phyloP scores from a whole-genome alignment of 495 filamentous ascomycete species.

The Xanthoparmelia taractica region DNA sequence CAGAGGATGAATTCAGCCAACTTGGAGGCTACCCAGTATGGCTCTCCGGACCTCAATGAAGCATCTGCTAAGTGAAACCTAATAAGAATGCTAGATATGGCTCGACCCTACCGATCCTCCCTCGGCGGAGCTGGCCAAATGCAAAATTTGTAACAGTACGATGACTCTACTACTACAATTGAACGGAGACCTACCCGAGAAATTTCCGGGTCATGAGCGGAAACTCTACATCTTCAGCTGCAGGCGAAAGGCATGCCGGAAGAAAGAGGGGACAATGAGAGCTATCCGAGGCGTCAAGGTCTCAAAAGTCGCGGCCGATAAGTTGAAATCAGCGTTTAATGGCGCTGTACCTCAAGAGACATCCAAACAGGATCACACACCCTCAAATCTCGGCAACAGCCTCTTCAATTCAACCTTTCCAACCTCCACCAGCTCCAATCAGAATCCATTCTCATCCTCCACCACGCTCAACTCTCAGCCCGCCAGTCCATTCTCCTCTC shows the following conservation, averaged over 20 bases:
- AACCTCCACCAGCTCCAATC: slow-evolving; percentile 15
- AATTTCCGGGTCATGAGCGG: slow-evolving; percentile 77
- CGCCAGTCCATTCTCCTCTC: slow-evolving; percentile 49
- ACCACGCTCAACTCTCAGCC: slow-evolving; percentile 40
- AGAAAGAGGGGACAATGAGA: slow-evolving; percentile 72
- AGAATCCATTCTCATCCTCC: slow-evolving; percentile 25
- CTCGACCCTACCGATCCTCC: slow-evolving; percentile 59
- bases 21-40: slow-evolving; percentile 82
- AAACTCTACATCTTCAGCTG: slow-evolving; percentile 81
- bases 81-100: slow-evolving; percentile 58
- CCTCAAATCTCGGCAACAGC: slow-evolving; percentile 47
- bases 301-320: slow-evolving; percentile 28
- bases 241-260: slow-evolving; percentile 66
- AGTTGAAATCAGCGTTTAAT: slow-evolving; percentile 26
- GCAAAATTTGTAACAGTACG: slow-evolving; percentile 76
- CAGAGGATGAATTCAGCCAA: slow-evolving; percentile 80
- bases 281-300: slow-evolving; percentile 58
- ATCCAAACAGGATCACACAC: slow-evolving; percentile 15
- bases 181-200: slow-evolving; percentile 80
- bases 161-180: slow-evolving; percentile 85
- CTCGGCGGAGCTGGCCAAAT: slow-evolving; percentile 73
- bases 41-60: slow-evolving; percentile 8
- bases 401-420: slow-evolving; percentile 45
- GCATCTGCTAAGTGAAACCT: slow-evolving; percentile 14
- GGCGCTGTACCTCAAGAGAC: slow-evolving; percentile 25